Base-by-base conservation (phyloP, 768 basidiomycete genomes). In the Wakefieldia striispora region DNA sequence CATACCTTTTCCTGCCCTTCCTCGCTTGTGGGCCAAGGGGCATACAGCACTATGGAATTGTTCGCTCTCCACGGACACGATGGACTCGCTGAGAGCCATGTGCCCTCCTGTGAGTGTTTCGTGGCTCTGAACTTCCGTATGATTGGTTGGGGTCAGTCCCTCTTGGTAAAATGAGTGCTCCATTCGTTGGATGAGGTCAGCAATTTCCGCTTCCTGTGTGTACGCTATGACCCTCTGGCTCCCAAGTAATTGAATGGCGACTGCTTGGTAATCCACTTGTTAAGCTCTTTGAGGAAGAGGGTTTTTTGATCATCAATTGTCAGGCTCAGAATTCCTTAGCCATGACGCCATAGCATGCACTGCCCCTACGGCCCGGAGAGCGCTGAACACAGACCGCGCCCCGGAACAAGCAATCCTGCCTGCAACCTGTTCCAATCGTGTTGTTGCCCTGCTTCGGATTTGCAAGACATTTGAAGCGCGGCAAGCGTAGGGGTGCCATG, bases 381-480 rank as follows among this genome's bases (percentile, higher is more conserved):
- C 64, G 64, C 57, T 60, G 47, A 23, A 41, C 29, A 37, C 40
- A 52, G 53, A 45, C 53, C 61, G 64, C 64, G 55, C 63, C 7
- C 54, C 62, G 64, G 64, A 65, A 59, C 64, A 64, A 56, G 51
- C 51, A 45, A 6, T 49, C 56, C 51, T 64, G 62, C 64, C 59
- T 62, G 64, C 61, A 60, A 27, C 57, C 60, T 65, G 60, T 65
- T 50, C 60, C 31, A 57, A 62, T 66, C 64, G 55, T 65, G 55
- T 58, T 62, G 50, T 45, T 65, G 54, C 64, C 64, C 57, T 66
- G 56, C 64, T 61, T 52, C 60, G 62, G 57, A 62, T 66, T 65
- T 64, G 62, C 64, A 61, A 54, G 64, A 49, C 62, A 61, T 47
- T 49, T 54, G 47, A 44, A 54, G 57, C 50, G 59, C 52, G 56